A percentile compares a stretch with the other conserved stretches of the same genome.
Evolutionary conservation across 192 early-diverging fungal species (phyloP).

Genomic region (Haplosporangium gracile): DNA sequence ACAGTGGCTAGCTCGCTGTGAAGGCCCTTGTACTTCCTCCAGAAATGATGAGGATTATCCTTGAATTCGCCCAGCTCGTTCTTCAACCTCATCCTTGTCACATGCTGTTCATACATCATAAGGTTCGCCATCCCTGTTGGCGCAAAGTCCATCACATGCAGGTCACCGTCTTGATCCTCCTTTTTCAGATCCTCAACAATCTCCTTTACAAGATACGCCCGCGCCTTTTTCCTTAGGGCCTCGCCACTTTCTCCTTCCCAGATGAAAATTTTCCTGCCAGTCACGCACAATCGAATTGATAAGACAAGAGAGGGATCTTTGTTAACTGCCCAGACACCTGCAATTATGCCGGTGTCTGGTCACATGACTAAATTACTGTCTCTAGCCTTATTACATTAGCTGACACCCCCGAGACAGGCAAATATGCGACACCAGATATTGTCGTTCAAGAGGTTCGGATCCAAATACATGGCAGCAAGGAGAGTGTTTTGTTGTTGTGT

Average conservation of each 20-base stretch:
- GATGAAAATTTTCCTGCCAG: too few species aligned
- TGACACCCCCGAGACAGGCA: too few species aligned
- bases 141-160: neutral
- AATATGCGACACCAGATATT: too few species aligned
- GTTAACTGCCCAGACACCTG: too few species aligned
- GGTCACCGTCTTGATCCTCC: neutral
- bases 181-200: neutral
- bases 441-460: neutral
- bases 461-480: conserved; percentile 11
- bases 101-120: neutral
- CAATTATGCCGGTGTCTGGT: too few species aligned
- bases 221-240: neutral
- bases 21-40: conserved; percentile 8
- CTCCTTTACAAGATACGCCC: neutral
- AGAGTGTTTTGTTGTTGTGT: conserved; percentile 9
- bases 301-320: too few species aligned
- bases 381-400: too few species aligned
- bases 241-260: neutral
- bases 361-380: too few species aligned
- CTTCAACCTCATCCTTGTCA: neutral
- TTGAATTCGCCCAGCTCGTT: neutral
- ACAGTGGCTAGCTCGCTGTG: neutral
- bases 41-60: conserved; percentile 12
- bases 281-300: too few species aligned
- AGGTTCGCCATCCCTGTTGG: neutral